Evolutionary conservation across 2,329 filamentous ascomycete species (phyloP).

Genomic region (Sporothrix luriei): DNA sequence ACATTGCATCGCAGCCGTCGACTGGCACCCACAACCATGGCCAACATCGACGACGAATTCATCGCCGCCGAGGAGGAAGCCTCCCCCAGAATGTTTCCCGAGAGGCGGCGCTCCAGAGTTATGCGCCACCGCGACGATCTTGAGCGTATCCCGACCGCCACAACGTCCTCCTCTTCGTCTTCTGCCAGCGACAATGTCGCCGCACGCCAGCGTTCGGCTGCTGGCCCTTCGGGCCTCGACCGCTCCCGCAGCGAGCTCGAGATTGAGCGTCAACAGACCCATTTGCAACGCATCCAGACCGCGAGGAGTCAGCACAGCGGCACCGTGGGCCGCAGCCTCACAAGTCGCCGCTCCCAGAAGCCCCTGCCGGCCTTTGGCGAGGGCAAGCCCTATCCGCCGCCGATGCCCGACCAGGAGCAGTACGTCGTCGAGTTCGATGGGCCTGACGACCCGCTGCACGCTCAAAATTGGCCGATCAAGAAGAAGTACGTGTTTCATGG

Average conservation of each 20-base stretch:
- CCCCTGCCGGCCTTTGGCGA: constrained; percentile 70
- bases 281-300: constrained; percentile 71
- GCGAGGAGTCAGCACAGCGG: constrained; percentile 68
- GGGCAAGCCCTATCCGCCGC: constrained; percentile 74
- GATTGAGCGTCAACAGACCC: constrained; percentile 69
- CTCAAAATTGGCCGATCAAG: constrained; percentile 80
- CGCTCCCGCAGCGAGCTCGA: constrained; percentile 66
- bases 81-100: constrained; percentile 42
- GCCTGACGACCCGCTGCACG: constrained; percentile 77
- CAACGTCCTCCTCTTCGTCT: constrained; percentile 57
- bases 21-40: constrained; percentile 45
- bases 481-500: constrained; percentile 64
- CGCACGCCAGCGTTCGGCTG: constrained; percentile 31
- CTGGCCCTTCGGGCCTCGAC: constrained; percentile 54
- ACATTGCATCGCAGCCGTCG: neutral
- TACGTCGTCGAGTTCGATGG: constrained; percentile 84
- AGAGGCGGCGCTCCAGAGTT: constrained; percentile 39
- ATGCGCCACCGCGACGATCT: constrained; percentile 53
- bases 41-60: constrained; percentile 59
- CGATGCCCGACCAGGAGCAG: constrained; percentile 68
- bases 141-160: constrained; percentile 60
- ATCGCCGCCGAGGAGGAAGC: constrained; percentile 59
- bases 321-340: constrained; percentile 65
- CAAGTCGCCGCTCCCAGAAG: constrained; percentile 51
- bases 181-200: constrained; percentile 45